Evolutionary conservation across 2,329 filamentous ascomycete genomes (phyloP).

Genomic region (Aspergillus unguis): DNA sequence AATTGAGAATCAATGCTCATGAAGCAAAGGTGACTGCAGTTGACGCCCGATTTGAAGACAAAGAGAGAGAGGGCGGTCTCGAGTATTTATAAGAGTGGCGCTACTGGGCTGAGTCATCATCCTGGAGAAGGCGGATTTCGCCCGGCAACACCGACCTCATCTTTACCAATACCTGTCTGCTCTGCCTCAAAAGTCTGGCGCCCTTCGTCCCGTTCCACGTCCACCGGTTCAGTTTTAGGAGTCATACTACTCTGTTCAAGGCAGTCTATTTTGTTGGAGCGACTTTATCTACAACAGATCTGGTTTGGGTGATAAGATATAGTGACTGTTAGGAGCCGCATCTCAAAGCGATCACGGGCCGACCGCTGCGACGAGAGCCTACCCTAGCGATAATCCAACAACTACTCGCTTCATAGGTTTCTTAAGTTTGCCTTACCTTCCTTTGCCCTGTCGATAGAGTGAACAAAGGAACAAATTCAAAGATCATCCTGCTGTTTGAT

Average conservation of each 20-base stretch:
- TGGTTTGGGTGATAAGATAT: conserved; percentile 14
- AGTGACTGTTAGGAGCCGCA: conserved; percentile 17
- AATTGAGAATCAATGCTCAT: too few species aligned
- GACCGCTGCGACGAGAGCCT: conserved; percentile 17
- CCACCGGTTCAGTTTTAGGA: not conserved
- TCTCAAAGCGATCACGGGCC: conserved; percentile 19
- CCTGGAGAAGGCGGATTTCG: conserved; percentile 34
- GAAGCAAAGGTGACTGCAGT: too few species aligned
- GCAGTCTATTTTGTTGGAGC: conserved; percentile 1
- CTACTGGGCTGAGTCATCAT: conserved; percentile 33
- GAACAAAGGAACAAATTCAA: conserved; percentile 9
- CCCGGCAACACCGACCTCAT: conserved; percentile 35
- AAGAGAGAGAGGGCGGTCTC: not conserved
- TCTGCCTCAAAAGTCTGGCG: not conserved
- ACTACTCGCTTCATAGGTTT: conserved; percentile 10
- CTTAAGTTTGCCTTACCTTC: conserved; percentile 1
- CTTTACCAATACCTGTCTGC: conserved; percentile 28
- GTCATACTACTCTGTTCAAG: conserved; percentile 1
- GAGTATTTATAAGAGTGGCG: conserved; percentile 9
- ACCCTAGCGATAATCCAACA: conserved; percentile 14
- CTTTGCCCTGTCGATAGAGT: conserved; percentile 10
- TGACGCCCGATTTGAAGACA: too few species aligned
- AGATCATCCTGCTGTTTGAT: conserved; percentile 2
- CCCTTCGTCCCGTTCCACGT: conserved; percentile 1
- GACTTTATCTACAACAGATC: conserved; percentile 9